These are phyloP conservation scores for Chlamydomonas applanata DNA, from an alignment of 139 green algal species.

Conservation along the genomic window DNA sequence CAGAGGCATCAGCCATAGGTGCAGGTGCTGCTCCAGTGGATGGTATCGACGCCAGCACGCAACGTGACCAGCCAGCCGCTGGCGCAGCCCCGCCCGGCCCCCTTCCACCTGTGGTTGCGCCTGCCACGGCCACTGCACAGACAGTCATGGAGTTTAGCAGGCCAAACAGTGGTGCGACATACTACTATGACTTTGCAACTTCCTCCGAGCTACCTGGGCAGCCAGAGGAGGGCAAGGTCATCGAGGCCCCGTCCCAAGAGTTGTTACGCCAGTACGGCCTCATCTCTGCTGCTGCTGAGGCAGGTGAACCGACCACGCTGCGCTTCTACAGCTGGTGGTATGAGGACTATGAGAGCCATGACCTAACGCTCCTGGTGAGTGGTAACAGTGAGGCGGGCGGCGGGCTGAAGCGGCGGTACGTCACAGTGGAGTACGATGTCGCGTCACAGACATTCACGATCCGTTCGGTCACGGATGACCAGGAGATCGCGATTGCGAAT, in stretches of 20 bases:
- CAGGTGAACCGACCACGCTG: too few species aligned
- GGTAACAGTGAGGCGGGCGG: conserved; percentile 10
- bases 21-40: too few species aligned
- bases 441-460: conserved; percentile 7
- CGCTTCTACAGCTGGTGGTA: conserved; percentile 23
- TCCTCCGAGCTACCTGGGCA: background rate
- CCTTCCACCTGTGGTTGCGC: too few species aligned
- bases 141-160: background rate
- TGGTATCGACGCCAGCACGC: too few species aligned
- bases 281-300: too few species aligned
- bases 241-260: too few species aligned
- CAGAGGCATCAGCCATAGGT: too few species aligned
- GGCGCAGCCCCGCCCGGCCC: too few species aligned
- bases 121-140: too few species aligned
- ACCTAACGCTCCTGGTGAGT: conserved; percentile 12
- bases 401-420: conserved; percentile 12
- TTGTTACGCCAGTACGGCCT: too few species aligned
- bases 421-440: conserved; percentile 18
- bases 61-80: too few species aligned
- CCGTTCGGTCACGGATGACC: conserved; percentile 1
- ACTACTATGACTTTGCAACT: conserved; percentile 3
- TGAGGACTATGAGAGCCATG: conserved; percentile 19
- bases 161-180: background rate
- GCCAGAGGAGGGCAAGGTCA: too few species aligned
- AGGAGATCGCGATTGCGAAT: conserved; percentile 14